A percentile compares a stretch with the other conserved stretches of the same genome.
Conservation (phyloP, 352 stramenopile genomes). For the Pythium biforme region DNA sequence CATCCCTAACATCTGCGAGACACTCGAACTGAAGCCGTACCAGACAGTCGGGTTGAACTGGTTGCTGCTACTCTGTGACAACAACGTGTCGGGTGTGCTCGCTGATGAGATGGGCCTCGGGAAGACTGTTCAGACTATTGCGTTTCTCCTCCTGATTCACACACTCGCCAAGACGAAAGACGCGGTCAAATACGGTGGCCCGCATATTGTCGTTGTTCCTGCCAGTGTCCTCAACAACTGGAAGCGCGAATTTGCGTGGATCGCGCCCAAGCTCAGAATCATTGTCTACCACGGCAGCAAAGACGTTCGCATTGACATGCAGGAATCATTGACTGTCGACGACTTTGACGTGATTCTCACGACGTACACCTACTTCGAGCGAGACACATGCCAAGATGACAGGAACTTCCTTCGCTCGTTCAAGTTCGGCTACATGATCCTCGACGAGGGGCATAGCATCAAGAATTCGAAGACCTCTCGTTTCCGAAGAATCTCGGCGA, state of each 20-base stretch:
- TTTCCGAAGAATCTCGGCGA: conserved; percentile 85
- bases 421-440: conserved; percentile 89
- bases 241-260: conserved; percentile 91
- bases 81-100: conserved; percentile 77
- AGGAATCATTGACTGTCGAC: conserved; percentile 45
- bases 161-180: conserved; percentile 38
- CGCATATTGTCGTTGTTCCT: conserved; percentile 93
- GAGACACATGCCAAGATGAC: conserved; percentile 82
- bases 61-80: conserved; percentile 72
- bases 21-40: conserved; percentile 81
- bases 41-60: conserved; percentile 85
- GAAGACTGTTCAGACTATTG: conserved; percentile 91
- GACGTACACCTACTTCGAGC: conserved; percentile 92
- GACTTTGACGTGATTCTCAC: conserved; percentile 88
- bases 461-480: conserved; percentile 90
- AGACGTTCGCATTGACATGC: conserved; percentile 52
- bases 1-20: conserved; percentile 66
- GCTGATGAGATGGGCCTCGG: conserved; percentile 92
- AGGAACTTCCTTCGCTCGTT: conserved; percentile 76
- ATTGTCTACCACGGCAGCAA: conserved; percentile 84
- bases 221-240: conserved; percentile 93
- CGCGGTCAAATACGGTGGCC: conserved; percentile 35
- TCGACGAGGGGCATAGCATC: conserved; percentile 93
- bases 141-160: conserved; percentile 70
- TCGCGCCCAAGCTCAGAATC: conserved; percentile 88